A percentile compares a stretch with the other conserved stretches of the same genome.
These are phyloP conservation scores for Kwoniella europaea DNA, from an alignment of 768 basidiomycete species.

Conservation along the genomic window DNA sequence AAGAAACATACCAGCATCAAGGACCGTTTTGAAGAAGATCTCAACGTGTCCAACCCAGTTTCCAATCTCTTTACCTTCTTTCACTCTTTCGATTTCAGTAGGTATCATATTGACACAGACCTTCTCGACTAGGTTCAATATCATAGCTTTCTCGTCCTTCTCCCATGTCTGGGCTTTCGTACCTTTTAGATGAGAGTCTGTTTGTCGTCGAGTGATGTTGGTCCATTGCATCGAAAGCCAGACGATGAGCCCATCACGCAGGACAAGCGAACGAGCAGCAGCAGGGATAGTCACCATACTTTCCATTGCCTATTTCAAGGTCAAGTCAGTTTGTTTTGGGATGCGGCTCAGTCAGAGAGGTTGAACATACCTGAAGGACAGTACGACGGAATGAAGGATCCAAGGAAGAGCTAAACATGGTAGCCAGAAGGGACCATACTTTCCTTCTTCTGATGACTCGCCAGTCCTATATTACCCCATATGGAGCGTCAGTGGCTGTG, in stretches of 20 bases:
- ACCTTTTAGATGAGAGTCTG: background rate
- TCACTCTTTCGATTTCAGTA: conserved; percentile 19
- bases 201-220: conserved; percentile 5
- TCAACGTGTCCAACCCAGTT: conserved; percentile 24
- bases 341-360: background rate
- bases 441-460: conserved; percentile 75
- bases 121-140: conserved; percentile 9
- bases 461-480: conserved; percentile 70
- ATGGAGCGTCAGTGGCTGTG: background rate
- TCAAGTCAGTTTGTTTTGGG: conserved; percentile 3
- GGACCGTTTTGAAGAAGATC: conserved; percentile 17
- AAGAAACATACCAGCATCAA: conserved; percentile 16
- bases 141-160: conserved; percentile 19
- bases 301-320: conserved; percentile 65
- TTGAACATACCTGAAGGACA: conserved; percentile 69
- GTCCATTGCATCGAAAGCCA: conserved; percentile 79
- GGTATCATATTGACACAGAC: conserved; percentile 13
- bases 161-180: conserved; percentile 24
- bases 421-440: conserved; percentile 86
- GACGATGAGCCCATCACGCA: conserved; percentile 72
- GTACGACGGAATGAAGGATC: conserved; percentile 66
- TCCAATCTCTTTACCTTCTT: conserved; percentile 13
- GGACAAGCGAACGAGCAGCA: conserved; percentile 72
- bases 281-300: conserved; percentile 73
- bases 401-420: conserved; percentile 72